Evolutionary conservation across 2,329 filamentous ascomycete species (phyloP).

Genomic region (Ophiocordyceps camponoti-floridani): DNA sequence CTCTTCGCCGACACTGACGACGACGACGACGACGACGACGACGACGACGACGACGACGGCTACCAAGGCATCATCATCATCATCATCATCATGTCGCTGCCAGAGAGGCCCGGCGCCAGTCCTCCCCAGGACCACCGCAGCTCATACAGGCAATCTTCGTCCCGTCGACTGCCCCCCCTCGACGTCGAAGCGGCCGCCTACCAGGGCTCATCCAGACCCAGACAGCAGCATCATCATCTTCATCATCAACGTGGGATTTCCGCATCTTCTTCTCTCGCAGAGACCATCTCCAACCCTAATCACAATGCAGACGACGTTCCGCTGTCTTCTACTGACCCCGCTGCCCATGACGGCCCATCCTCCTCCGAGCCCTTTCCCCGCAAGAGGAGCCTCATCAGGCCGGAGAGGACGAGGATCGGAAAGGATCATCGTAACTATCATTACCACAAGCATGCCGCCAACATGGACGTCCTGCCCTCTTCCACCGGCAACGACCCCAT

Average conservation of each 20-base stretch:
- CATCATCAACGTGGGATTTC: constrained; percentile 39
- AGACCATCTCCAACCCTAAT: constrained; percentile 37
- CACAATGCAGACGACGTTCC: constrained; percentile 35
- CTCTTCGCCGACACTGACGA: too few relatives aligned
- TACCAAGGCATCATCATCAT: not conserved
- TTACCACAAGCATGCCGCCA: constrained; percentile 85
- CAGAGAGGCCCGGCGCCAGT: constrained; percentile 45
- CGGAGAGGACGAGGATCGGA: constrained; percentile 73
- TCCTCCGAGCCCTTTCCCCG: constrained; percentile 29
- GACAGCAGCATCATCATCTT: constrained; percentile 20
- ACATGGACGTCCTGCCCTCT: constrained; percentile 80
- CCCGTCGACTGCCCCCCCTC: constrained; percentile 43
- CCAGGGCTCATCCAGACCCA: constrained; percentile 20
- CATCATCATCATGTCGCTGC: constrained; percentile 35
- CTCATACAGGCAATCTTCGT: constrained; percentile 49
- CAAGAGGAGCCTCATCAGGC: constrained; percentile 77
- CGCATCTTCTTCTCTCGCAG: constrained; percentile 33
- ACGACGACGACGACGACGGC: too few relatives aligned
- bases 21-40: too few relatives aligned
- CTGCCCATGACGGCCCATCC: constrained; percentile 13
- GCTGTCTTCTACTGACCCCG: constrained; percentile 26
- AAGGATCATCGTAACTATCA: constrained; percentile 86
- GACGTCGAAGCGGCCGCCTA: constrained; percentile 53
- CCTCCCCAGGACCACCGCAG: constrained; percentile 42
- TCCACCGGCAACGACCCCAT: constrained; percentile 85